Base-by-base conservation (phyloP, 2,329 filamentous ascomycete genomes). In the Fusarium sp. region DNA sequence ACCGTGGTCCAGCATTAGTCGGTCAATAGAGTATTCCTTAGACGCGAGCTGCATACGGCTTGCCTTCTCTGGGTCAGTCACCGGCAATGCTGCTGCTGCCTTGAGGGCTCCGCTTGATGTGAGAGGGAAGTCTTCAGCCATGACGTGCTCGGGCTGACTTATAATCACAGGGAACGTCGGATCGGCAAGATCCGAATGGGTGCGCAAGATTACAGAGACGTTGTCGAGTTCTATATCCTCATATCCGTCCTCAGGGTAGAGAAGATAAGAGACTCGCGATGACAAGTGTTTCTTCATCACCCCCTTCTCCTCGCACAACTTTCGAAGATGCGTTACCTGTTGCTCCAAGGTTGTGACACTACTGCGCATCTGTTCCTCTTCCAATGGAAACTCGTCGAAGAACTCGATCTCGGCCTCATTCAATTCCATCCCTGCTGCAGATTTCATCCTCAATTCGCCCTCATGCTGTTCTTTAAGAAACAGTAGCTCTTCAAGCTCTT, bases 11-110 rank as follows among this genome's bases (percentile, higher is more conserved):
- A 67, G 69, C 49, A 85, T 72, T 12, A 85, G 77, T 8, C 75
- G 79, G 42, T 82, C 76, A 52, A 86, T 86, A 33, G 77, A 78
- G n/a, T 79, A 80, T 70, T 87, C 85, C 59, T 84, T 86, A 51
- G 79, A 77, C 4, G 83, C 82, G 20, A 80, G 75, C 3, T 78
- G 77, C 50, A 85, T 70, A n/a, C 74, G 76, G 44, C 61, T 74
- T 11, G 69, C 69, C 53, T 77, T 82, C 11, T 60, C 52, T 2
- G 82, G 78, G 30, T 80, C 68, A 42, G 77, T 73, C 5, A 74
- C 65, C 0, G 82, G 80, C 11, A 85, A 73, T 8, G 72, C 72
- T 18, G 79, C 68, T 3, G 82, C 82, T 16, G 74, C 74, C 53
- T 75, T 77, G 13, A 86, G 73, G 6, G 82, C 83, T 10, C 75